A percentile compares a stretch with the other conserved stretches of the same genome.
Evolutionary conservation across 768 basidiomycete genomes (phyloP).

Genomic region (Cystofilobasidium ferigula): DNA sequence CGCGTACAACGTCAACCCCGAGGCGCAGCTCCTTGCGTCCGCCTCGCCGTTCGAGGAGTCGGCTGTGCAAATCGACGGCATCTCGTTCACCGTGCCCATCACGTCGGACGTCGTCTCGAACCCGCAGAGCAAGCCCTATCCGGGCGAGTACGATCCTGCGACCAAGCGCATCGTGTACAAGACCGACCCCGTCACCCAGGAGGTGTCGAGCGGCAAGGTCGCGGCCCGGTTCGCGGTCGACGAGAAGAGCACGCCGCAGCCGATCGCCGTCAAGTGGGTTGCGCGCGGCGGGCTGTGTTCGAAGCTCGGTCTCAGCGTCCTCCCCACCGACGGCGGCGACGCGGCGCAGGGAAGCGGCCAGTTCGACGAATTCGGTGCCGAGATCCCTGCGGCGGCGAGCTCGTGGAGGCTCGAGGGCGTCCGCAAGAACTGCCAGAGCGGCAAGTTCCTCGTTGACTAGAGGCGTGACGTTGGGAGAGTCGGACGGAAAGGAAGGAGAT

Average conservation of each 20-base stretch:
- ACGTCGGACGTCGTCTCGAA: constrained; percentile 29
- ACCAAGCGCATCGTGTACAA: constrained; percentile 33
- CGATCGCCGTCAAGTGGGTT: constrained; percentile 36
- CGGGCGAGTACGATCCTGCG: constrained; percentile 35
- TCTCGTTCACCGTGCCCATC: constrained; percentile 36
- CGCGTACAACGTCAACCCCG: constrained; percentile 34
- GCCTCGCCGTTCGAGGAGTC: constrained; percentile 29
- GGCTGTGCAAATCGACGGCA: constrained; percentile 29
- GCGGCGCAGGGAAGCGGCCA: background rate
- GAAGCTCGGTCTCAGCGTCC: constrained; percentile 37
- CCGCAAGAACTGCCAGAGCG: constrained; percentile 3
- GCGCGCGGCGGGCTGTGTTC: constrained; percentile 35
- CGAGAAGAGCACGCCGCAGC: constrained; percentile 30
- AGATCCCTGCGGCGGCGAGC: background rate
- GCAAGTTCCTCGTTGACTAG: constrained; percentile 26
- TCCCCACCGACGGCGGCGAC: constrained; percentile 24
- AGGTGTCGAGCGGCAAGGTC: constrained; percentile 31
- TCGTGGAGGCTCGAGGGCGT: constrained; percentile 20
- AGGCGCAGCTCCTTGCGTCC: background rate
- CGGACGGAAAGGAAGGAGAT: too few relatives aligned
- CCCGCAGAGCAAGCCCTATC: constrained; percentile 41
- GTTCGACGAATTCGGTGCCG: constrained; percentile 23
- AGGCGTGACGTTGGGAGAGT: too few relatives aligned
- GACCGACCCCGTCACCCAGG: background rate
- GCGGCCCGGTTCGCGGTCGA: constrained; percentile 37